Evolutionary conservation across 2,329 filamentous ascomycete genomes (phyloP), one percentile per base, ranked within the genome.

Genomic region (Penicillium sp.): DNA sequence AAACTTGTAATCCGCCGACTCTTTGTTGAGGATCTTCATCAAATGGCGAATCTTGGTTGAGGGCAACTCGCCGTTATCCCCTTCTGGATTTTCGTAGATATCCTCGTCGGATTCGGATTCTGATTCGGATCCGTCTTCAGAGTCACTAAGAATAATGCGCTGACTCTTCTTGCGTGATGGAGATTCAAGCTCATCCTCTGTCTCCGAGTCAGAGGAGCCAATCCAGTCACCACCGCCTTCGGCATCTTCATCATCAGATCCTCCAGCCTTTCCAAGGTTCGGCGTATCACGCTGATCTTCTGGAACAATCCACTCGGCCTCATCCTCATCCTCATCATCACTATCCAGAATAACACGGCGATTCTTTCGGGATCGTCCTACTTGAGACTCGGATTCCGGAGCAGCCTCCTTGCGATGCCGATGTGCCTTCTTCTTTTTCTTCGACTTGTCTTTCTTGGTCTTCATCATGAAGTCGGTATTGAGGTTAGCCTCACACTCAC

Each of bases 1-100:
- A 70, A 96, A 96, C 71, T 99, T 99, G 81, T 96, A 91, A 55
- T 91, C 81, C 1, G 82, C 78, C 0, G 87, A 87, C 73, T 99
- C 94, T 40, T 85, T 85, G 60, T 87, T 83, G 8, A 99, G 83
- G 48, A 99, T 90, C 56, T 86, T 81, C 67, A 96, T 83, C 18
- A 97, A 82, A 64, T 94, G 87, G 40, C 89, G 87, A 67, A 99
- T 95, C 78, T 99, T 99, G 65, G 94, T 93, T 0, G 94, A 99
- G 2, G 74, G 69, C 13, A 73, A 65, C 39, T 71, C 67, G 29
- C 89, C 79, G 24, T 79, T 77, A 6, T 71, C 65, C 34, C 65
- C 66, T 29, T 67, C 65, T 10, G 80, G 77, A 21, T 80, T 77
- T 31, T 69, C 46, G 28, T 71, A 72, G 14, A 70, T 70, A 48